Base-by-base conservation (phyloP, 2,329 filamentous ascomycete genomes). In the Curvularia spicifera region DNA sequence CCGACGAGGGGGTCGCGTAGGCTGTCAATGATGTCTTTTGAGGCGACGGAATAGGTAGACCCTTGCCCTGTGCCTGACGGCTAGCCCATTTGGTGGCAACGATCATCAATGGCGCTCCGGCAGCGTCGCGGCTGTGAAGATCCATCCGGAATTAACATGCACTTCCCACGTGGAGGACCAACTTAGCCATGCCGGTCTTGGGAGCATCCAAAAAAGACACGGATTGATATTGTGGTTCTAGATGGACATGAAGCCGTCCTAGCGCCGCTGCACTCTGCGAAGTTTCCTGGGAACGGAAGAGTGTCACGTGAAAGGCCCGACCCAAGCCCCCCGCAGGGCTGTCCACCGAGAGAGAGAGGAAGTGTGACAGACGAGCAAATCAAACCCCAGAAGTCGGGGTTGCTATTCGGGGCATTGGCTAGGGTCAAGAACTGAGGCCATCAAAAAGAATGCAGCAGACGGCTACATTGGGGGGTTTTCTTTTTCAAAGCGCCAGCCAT, bases 71-170 rank as follows among this genome's bases (percentile, higher is more conserved):
- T 62, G 59, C 59, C 56, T 61, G 61, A 61, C 64, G 51, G 13
- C 68, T 71, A 71, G 64, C 67, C 65, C 52, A 50, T 63, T 67
- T 58, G 43, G 65, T 57, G 63, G 60, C 63, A 56, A 65, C 63
- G 64, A 69, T 71, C 63, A 63, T 57, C 69, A 63, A 39, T 54
- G 56, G 53, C 57, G 62, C 45, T 45, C 52, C 60, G 57, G 24
- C 47, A 59, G 57, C 61, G 56, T 54, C 58, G 62, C 64, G 65
- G 64, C 61, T 65, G 54, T 61, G 63, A 53, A 64, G 64, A 68
- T 70, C 67, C 59, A 64, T 59, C 58, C 57, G 56, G 35, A 59
- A 60, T 62, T 58, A 46, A 46, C 29, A n/a, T 54, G 33, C 40
- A 56, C 24, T 57, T 57, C 31, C 53, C 63, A 65, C 60, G 64